These are phyloP conservation scores for Leccinum fuscescens DNA, from an alignment of 1,284 basidiomycete genomes.

Conservation along the genomic window DNA sequence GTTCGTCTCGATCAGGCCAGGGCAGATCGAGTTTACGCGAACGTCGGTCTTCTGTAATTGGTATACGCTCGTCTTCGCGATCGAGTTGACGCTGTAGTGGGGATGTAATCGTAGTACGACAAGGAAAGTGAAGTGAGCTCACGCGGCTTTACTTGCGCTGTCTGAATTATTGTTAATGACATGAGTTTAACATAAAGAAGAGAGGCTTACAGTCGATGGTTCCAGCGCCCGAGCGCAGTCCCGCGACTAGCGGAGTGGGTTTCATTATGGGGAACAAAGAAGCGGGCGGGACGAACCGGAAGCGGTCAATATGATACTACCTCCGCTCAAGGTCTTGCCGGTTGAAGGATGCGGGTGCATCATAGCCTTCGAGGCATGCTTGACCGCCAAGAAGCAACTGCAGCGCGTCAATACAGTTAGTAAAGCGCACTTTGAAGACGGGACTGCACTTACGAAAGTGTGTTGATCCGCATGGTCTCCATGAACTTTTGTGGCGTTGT, in stretches of 20 bases:
- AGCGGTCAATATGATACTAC: conserved; percentile 89
- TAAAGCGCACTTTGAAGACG: background rate
- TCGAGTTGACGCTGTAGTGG: conserved; percentile 69
- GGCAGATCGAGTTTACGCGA: conserved; percentile 88
- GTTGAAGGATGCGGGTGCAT: conserved; percentile 53
- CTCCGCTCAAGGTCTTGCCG: conserved; percentile 68
- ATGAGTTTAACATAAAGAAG: background rate
- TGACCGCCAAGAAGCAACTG: conserved; percentile 89
- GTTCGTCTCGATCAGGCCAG: conserved; percentile 88
- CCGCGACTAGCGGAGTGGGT: conserved; percentile 59
- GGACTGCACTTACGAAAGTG: conserved; percentile 64
- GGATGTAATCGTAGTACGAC: conserved; percentile 7
- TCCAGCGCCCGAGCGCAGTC: conserved; percentile 83
- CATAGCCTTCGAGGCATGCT: conserved; percentile 67
- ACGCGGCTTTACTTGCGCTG: conserved; percentile 90
- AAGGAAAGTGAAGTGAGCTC: conserved; percentile 30
- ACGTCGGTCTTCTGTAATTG: conserved; percentile 83
- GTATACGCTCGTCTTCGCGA: conserved; percentile 79
- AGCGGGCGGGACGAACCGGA: conserved; percentile 52
- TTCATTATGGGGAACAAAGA: too few relatives aligned
- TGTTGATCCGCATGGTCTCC: conserved; percentile 78
- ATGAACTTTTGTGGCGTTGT: conserved; percentile 68
- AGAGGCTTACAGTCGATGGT: conserved; percentile 72
- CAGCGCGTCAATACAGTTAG: conserved; percentile 6
- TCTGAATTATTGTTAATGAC: conserved; percentile 45